phyloP scores from a whole-genome alignment of 225 moss, liverwort and hornwort genomes.

The Sphagnum tenellum region DNA sequence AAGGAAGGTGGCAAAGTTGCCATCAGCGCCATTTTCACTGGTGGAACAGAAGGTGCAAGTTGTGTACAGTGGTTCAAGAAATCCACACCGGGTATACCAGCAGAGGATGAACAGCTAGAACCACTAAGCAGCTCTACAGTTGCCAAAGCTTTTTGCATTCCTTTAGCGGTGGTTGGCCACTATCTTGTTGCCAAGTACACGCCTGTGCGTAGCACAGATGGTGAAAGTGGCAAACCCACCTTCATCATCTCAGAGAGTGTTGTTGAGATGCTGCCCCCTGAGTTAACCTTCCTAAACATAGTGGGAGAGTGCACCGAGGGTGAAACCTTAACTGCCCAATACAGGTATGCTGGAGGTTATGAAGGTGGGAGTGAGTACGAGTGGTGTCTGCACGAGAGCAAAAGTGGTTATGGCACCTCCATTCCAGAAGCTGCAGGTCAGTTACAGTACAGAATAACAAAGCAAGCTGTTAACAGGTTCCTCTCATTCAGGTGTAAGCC shows the following conservation, averaged over 20 bases:
- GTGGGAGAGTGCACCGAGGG: constrained; percentile 81
- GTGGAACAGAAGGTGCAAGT: constrained; percentile 75
- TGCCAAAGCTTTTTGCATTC: constrained; percentile 84
- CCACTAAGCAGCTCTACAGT: constrained; percentile 69
- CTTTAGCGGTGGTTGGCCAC: constrained; percentile 69
- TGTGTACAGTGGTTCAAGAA: constrained; percentile 91
- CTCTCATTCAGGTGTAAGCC: constrained; percentile 80
- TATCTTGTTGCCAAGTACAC: constrained; percentile 82
- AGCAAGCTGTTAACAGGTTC: constrained; percentile 68
- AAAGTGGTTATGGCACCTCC: constrained; percentile 43
- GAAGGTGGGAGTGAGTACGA: constrained; percentile 73
- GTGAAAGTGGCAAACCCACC: constrained; percentile 57
- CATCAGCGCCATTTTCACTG: constrained; percentile 62
- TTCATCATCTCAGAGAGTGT: constrained; percentile 39
- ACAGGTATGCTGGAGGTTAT: constrained; percentile 77
- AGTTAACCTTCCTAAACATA: constrained; percentile 66
- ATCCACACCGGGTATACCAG: constrained; percentile 16
- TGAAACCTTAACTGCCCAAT: constrained; percentile 58
- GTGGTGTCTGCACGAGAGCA: constrained; percentile 75
- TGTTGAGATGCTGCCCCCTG: constrained; percentile 68
- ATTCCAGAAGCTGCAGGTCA: constrained; percentile 60
- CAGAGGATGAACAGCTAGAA: constrained; percentile 44
- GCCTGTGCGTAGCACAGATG: constrained; percentile 64
- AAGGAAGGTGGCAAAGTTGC: constrained; percentile 80
- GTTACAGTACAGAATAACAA: constrained; percentile 67